phyloP scores from a whole-genome alignment of 2,329 filamentous ascomycete genomes.

The Fusarium foetens region DNA sequence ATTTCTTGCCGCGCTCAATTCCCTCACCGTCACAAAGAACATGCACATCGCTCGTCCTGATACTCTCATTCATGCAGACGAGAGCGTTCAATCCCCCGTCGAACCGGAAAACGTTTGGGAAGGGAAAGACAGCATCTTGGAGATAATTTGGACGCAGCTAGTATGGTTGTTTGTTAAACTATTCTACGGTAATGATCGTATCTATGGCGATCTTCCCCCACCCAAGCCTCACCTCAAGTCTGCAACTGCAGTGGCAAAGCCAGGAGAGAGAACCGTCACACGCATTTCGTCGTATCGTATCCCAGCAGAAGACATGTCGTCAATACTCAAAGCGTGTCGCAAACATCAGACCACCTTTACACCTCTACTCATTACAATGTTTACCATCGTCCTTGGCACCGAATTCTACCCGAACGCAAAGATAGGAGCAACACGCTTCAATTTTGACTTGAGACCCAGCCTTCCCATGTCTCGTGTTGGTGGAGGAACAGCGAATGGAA shows the following conservation, averaged over 20 bases:
- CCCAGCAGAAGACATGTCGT: slow-evolving; percentile 1
- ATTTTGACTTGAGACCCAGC: slow-evolving; percentile 9
- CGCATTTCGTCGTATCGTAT: slow-evolving; percentile 20
- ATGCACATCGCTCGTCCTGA: background rate
- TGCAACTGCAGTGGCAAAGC: background rate
- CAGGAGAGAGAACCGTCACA: slow-evolving; percentile 14
- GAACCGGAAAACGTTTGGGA: background rate
- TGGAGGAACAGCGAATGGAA: background rate
- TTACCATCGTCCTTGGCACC: slow-evolving; percentile 20
- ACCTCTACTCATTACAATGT: slow-evolving; percentile 29
- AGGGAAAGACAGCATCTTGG: background rate
- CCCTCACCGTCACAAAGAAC: accelerated
- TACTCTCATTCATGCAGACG: background rate
- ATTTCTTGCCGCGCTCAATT: slow-evolving; percentile 24
- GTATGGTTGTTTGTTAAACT: background rate
- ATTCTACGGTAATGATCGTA: background rate
- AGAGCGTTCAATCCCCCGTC: background rate
- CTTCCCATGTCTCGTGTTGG: background rate
- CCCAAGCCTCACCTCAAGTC: background rate
- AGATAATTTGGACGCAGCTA: background rate
- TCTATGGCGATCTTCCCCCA: background rate
- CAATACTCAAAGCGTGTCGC: slow-evolving; percentile 33
- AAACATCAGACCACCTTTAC: slow-evolving; percentile 37
- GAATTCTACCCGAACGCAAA: slow-evolving; percentile 41
- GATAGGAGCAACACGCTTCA: slow-evolving; percentile 23